Evolutionary conservation across 805 yeast genomes (phyloP).

Genomic region (Blastobotrys muscicola): DNA sequence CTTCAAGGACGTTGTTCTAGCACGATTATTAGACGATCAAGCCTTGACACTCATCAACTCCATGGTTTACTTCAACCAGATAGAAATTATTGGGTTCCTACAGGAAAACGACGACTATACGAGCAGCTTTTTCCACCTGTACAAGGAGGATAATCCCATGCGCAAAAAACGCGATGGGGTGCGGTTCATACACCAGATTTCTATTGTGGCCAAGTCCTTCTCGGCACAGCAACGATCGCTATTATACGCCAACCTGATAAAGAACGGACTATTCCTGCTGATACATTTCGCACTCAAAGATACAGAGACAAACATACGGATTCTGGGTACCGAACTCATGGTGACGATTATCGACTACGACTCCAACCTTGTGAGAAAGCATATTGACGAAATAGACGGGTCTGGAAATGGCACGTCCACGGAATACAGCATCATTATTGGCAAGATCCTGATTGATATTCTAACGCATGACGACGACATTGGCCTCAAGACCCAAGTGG

Average conservation of each 20-base stretch:
- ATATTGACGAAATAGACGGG: too few relatives aligned
- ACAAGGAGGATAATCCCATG: conserved; percentile 23
- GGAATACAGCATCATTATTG: conserved; percentile 7
- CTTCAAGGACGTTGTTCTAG: conserved; percentile 77
- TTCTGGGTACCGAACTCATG: conserved; percentile 70
- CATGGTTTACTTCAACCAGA: conserved; percentile 59
- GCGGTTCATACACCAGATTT: conserved; percentile 68
- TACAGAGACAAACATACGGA: conserved; percentile 37
- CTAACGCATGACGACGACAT: conserved; percentile 53
- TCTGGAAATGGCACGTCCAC: not conserved
- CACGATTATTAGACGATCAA: conserved; percentile 73
- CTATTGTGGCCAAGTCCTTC: conserved; percentile 58
- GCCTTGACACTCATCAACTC: conserved; percentile 58
- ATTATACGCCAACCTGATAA: conserved; percentile 55
- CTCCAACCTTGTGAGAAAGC: conserved; percentile 41
- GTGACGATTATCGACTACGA: conserved; percentile 80
- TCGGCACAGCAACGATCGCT: conserved; percentile 52
- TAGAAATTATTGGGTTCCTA: conserved; percentile 51
- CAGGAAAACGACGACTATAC: conserved; percentile 45
- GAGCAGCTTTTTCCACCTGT: conserved; percentile 49
- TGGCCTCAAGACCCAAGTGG: conserved; percentile 72
- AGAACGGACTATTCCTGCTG: conserved; percentile 60
- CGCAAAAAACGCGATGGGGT: conserved; percentile 50
- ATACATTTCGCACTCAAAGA: conserved; percentile 57
- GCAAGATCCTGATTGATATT: conserved; percentile 40